A percentile compares a stretch with the other conserved stretches of the same genome.
Evolutionary conservation across 2,329 filamentous ascomycete species (phyloP).

Genomic region (Chaetomium strumarium): DNA sequence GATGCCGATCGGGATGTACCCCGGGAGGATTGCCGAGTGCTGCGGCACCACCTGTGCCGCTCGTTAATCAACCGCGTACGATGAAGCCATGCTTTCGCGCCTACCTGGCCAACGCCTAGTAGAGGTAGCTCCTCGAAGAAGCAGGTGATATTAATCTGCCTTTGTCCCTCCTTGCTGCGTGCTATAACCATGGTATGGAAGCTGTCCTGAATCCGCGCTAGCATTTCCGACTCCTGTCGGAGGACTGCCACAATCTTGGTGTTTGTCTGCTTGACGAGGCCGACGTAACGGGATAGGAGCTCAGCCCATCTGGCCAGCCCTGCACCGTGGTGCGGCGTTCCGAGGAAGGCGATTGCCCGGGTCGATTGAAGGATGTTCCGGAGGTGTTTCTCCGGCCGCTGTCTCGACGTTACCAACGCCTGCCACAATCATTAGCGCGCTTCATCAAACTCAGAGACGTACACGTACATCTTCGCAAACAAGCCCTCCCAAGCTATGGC

Average conservation of each 20-base stretch:
- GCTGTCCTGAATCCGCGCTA: slow-evolving; percentile 5
- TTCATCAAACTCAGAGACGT: background rate
- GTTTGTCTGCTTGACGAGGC: slow-evolving; percentile 29
- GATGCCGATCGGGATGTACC: slow-evolving; percentile 29
- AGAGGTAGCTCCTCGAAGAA: slow-evolving; percentile 14
- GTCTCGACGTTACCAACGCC: slow-evolving; percentile 21
- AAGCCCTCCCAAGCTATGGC: slow-evolving; percentile 25
- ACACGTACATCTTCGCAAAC: slow-evolving; percentile 25
- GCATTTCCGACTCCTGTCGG: slow-evolving; percentile 26
- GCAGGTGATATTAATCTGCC: slow-evolving; percentile 4
- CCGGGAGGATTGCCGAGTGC: slow-evolving; percentile 27
- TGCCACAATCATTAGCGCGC: slow-evolving; percentile 6
- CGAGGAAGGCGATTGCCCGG: slow-evolving; percentile 31
- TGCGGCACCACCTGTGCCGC: slow-evolving; percentile 26
- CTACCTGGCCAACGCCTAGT: slow-evolving; percentile 23
- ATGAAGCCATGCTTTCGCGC: background rate
- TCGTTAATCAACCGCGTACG: background rate
- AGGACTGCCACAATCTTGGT: slow-evolving; percentile 23
- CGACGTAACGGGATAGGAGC: slow-evolving; percentile 22
- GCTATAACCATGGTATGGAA: slow-evolving; percentile 4
- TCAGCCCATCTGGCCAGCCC: slow-evolving; percentile 29
- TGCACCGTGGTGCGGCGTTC: slow-evolving; percentile 32
- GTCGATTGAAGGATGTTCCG: slow-evolving; percentile 25
- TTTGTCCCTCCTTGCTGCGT: background rate
- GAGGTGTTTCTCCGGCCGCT: slow-evolving; percentile 25